Evolutionary conservation across 2,329 filamentous ascomycete genomes (phyloP).

Genomic region (Raffaelea deltoideospora): DNA sequence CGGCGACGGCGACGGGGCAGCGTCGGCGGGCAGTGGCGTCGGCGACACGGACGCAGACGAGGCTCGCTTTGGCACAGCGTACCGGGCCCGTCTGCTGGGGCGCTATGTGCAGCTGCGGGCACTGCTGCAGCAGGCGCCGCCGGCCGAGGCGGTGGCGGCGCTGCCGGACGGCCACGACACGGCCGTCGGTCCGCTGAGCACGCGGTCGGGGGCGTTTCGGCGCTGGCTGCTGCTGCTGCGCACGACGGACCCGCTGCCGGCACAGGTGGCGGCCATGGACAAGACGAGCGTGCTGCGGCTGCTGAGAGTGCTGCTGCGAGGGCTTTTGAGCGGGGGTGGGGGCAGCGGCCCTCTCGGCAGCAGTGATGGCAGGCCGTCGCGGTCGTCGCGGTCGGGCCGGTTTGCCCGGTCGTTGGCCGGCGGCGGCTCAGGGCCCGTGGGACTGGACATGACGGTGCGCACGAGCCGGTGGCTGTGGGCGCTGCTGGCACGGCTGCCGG

Average conservation of each 20-base stretch:
- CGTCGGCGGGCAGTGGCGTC: constrained; percentile 1
- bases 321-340: constrained; percentile 37
- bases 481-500: constrained; percentile 59
- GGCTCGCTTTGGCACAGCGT: constrained; percentile 42
- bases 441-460: constrained; percentile 42
- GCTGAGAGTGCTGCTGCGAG: constrained; percentile 49
- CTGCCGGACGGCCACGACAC: constrained; percentile 39
- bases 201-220: constrained; percentile 30
- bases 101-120: constrained; percentile 52
- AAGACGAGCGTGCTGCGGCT: constrained; percentile 51
- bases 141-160: constrained; percentile 31
- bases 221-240: constrained; percentile 38
- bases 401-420: constrained; percentile 3
- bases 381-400: constrained; percentile 7
- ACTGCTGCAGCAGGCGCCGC: constrained; percentile 40
- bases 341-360: constrained; percentile 2
- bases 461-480: constrained; percentile 80
- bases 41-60: constrained; percentile 13
- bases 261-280: constrained; percentile 48
- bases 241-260: constrained; percentile 39
- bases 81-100: constrained; percentile 48
- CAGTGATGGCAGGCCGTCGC: background rate
- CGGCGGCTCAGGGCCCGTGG: constrained; percentile 8
- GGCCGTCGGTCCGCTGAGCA: constrained; percentile 38
- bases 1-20: background rate